Conservation (phyloP, 495 filamentous ascomycete genomes). For the Chaetomidium leptoderma region DNA sequence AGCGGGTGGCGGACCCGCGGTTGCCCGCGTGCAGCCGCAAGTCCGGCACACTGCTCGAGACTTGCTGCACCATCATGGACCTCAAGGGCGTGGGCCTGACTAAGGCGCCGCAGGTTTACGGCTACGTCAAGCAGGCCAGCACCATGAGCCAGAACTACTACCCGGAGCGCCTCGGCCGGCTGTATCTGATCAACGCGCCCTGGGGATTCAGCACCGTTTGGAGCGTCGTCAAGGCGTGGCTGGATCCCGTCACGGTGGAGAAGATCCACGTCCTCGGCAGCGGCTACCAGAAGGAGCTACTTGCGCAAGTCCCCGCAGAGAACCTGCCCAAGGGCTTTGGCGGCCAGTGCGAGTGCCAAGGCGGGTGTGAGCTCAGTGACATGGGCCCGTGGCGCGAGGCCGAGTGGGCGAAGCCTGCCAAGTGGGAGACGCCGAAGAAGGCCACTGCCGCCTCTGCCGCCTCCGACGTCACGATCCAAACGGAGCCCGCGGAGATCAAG, state of each 20-base stretch:
- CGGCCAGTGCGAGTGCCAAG: slow-evolving; percentile 73
- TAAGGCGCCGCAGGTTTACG: slow-evolving; percentile 71
- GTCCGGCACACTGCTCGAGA: slow-evolving; percentile 83
- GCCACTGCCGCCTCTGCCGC: slow-evolving; percentile 6
- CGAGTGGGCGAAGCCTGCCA: slow-evolving; percentile 63
- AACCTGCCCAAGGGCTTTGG: slow-evolving; percentile 88
- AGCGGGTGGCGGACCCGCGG: slow-evolving; percentile 88
- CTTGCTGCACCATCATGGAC: slow-evolving; percentile 96
- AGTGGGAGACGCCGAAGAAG: slow-evolving; percentile 56
- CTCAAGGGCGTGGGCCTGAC: slow-evolving; percentile 85
- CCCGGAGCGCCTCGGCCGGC: slow-evolving; percentile 79
- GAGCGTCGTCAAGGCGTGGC: slow-evolving; percentile 78
- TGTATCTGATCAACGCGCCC: slow-evolving; percentile 96
- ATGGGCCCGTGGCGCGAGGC: slow-evolving; percentile 87
- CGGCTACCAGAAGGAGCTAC: slow-evolving; percentile 75
- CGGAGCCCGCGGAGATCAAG: slow-evolving; percentile 25
- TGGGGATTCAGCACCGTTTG: slow-evolving; percentile 88
- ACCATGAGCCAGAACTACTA: slow-evolving; percentile 91
- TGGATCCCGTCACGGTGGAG: slow-evolving; percentile 91
- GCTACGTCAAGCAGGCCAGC: slow-evolving; percentile 64
- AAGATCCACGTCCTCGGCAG: slow-evolving; percentile 92
- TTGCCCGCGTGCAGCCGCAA: slow-evolving; percentile 95
- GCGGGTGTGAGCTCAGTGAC: slow-evolving; percentile 84
- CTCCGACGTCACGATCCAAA: slow-evolving; percentile 28
- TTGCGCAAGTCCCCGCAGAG: slow-evolving; percentile 80